Percentiles rank a stretch among this genome's conserved stretches.
Evolutionary conservation across 2,329 filamentous ascomycete species (phyloP).

Genomic region (Diaporthe citri): DNA sequence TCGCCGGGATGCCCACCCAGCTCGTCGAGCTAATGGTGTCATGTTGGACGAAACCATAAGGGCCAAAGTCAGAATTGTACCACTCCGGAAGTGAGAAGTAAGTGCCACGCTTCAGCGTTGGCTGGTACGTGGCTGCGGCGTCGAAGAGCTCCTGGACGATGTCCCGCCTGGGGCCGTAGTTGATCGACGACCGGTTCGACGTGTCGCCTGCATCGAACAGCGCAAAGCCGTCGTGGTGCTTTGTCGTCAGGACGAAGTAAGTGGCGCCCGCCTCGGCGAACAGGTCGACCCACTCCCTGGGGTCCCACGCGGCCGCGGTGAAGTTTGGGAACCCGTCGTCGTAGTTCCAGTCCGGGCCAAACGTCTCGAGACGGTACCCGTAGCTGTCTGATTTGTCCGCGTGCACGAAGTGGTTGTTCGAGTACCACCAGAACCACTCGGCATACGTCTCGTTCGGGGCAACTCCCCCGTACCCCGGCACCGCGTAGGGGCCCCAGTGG

Average conservation of each 20-base stretch:
- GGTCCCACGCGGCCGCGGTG: conserved; percentile 61
- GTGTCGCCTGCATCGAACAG: conserved; percentile 56
- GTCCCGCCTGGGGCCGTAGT: conserved; percentile 57
- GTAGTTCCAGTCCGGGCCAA: conserved; percentile 64
- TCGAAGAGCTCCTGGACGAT: conserved; percentile 58
- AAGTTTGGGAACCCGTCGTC: conserved; percentile 69
- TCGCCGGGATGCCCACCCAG: conserved; percentile 54
- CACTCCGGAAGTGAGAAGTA: conserved; percentile 65
- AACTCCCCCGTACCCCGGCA: conserved; percentile 38
- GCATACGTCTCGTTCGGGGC: conserved; percentile 40
- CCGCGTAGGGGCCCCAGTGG: conserved; percentile 40
- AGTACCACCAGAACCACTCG: conserved; percentile 61
- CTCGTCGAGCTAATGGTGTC: conserved; percentile 46
- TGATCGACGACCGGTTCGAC: conserved; percentile 55
- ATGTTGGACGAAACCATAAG: conserved; percentile 57
- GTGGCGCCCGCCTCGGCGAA: conserved; percentile 64
- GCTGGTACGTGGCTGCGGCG: conserved; percentile 56
- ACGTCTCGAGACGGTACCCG: conserved; percentile 63
- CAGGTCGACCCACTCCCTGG: conserved; percentile 67
- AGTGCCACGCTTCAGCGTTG: conserved; percentile 56
- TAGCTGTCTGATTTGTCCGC: conserved; percentile 59
- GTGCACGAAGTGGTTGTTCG: conserved; percentile 53
- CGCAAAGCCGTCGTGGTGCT: conserved; percentile 63
- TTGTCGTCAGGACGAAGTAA: conserved; percentile 61
- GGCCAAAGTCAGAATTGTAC: conserved; percentile 60